Evolutionary conservation across 1,139 yeast species (phyloP).

Genomic region (Yamadazyma diddensiae): DNA sequence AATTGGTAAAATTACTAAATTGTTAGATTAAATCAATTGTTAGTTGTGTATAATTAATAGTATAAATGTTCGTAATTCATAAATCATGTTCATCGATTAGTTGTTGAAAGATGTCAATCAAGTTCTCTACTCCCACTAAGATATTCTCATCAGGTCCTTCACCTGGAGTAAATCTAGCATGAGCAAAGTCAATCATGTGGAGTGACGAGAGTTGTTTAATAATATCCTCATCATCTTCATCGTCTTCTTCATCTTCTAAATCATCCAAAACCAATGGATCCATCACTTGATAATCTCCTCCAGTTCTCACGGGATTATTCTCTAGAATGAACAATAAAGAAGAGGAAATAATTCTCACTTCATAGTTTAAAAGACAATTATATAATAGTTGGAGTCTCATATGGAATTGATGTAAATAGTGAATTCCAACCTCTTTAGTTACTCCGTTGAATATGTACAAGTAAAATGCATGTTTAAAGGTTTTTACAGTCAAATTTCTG

Average conservation of each 20-base stretch:
- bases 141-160: constrained; percentile 71
- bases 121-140: constrained; percentile 62
- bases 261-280: constrained; percentile 37
- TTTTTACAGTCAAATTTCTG: constrained; percentile 46
- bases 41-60: constrained; percentile 11
- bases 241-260: constrained; percentile 26
- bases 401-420: constrained; percentile 36
- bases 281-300: constrained; percentile 17
- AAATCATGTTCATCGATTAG: constrained; percentile 7
- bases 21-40: no score
- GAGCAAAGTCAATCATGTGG: constrained; percentile 86
- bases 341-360: constrained; percentile 68
- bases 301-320: constrained; percentile 55
- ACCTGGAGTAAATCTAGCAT: constrained; percentile 62
- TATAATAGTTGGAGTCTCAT: constrained; percentile 62
- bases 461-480: constrained; percentile 47
- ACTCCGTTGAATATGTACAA: constrained; percentile 43
- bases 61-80: constrained; percentile 1
- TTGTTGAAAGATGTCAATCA: constrained; percentile 44
- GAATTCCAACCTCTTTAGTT: constrained; percentile 5
- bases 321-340: constrained; percentile 77
- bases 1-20: constrained; percentile 89
- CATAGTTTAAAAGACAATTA: constrained; percentile 59
- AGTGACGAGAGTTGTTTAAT: constrained; percentile 31
- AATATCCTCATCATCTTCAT: constrained; percentile 27